Base-by-base conservation (phyloP, 1,284 basidiomycete species). In the Heterobasidion irregulare region DNA sequence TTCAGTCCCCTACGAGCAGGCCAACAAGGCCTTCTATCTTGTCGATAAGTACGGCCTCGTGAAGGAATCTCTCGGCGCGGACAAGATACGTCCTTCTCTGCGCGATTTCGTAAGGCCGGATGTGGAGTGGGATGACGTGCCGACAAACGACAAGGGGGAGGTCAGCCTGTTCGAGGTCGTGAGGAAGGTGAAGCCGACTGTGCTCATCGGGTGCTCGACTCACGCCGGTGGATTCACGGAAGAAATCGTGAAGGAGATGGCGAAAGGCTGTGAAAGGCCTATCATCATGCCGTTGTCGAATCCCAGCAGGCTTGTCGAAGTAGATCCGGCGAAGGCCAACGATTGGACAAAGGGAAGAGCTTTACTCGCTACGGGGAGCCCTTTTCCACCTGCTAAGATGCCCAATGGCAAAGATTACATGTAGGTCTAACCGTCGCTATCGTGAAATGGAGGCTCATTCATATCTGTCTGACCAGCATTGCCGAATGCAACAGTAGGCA, bases 281-380 rank as follows among this genome's bases (percentile, higher is more conserved):
- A 86, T 93, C 66, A 89, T 94, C 60, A 75, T 93, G 59, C 89
- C 90, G 10, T 75, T 94, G 62, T 89, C 85, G 52, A 94, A 94
- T 69, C 92, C 91, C 6, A 92, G 84, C 59, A 70, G 75, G 36
- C 73, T 93, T 53, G 84, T 84, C 48, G 91, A 93, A 68, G 86
- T 88, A 2, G 78, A 83, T 57, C 91, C 90, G 2, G 74, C 79
- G 60, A 80, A 91, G 63, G 78, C 84, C 47, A 83, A 84, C 61
- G 74, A 83, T 26, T 94, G 91, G 92, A 87, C 86, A 0, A 68
- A 80, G 3, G 89, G 89, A 4, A 83, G 79, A 64, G 90, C 88
- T 15, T 71, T 93, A 43, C 70, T 93, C 52, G 87, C 89, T 0
- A 92, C 89, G 7, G 91, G 91, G 12, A 89, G 86, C 60, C 91